Evolutionary conservation across 2,329 filamentous ascomycete species (phyloP), one percentile per base, ranked within the genome.

Genomic region (Xylaria sp.): DNA sequence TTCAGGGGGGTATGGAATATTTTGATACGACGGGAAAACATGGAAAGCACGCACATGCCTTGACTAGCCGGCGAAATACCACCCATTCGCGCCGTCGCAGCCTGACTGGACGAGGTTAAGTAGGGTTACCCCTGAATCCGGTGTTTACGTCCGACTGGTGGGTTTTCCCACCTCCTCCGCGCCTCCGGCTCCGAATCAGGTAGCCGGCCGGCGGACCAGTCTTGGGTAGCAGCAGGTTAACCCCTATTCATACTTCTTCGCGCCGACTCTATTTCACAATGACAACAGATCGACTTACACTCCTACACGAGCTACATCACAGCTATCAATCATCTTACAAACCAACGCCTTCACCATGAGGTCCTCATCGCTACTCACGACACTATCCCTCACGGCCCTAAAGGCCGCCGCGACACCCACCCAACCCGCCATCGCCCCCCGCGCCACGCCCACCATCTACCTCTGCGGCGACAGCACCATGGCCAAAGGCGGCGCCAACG

Each of bases 381-480:
- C 54, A 11, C 49, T 61, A 54, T 59, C 56, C n/a, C 50, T 64
- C 13, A 48, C 51, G 18, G 55, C 60, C 10, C 18, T 59, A 3
- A 44, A 52, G 13, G 58, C 50, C 10, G 35, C 49, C 9, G 66
- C 62, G n/a, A 57, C 58, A 11, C 64, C 66, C 1, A 59, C 61
- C 5, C 59, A 56, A 30, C 54, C 63, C 2, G 60, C 61, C 4
- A 30, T 69, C 18, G 65, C 59, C 2, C 63, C 63, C 34, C 62
- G 68, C 30, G 67, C 68, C 5, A 63, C 68, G 35, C 71, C 71
- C 8, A 81, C 76, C 0, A 70, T 83, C 34, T 82, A 80, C 59
- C 70, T 83, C 10, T 79, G 79, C 8, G 81, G 81, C 42, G 81
- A 84, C 67, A 81, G 78, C 6, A 83, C 81, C 4, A 84, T 83